Base-by-base conservation (phyloP, 2,329 filamentous ascomycete genomes). In the Colletotrichum spinosum region DNA sequence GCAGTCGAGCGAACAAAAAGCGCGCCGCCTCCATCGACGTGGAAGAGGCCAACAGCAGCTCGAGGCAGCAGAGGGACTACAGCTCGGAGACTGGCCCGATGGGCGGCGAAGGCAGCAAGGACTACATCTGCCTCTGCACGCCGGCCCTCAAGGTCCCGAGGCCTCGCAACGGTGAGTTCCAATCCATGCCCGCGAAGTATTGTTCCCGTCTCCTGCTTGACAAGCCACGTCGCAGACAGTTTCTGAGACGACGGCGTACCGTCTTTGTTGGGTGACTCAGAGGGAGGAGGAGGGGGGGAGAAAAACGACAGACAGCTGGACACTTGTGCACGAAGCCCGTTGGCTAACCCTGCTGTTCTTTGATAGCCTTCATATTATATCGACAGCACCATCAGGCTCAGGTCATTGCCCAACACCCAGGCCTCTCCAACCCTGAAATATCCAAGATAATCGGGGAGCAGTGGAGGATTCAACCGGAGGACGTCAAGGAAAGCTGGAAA, bases 361-460 rank as follows among this genome's bases (percentile, higher is more conserved):
- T 76, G 63, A 60, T 55, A 99, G 96, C 95, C 55, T 99, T 99
- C 81, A 99, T 99, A 70, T 85, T 99, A 72, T 99, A 97, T 81
- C 93, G 96, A 44, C 94, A 98, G 76, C 92, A 97, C 77, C 91
- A 96, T 73, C 95, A 98, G 78, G 89, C 92, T 15, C 84, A 88
- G 53, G 93, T 98, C 55, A 91, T 94, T 42, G 85, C 89, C 58
- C 86, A 92, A 71, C 88, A 97, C 73, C 95, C 94, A n/a, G 92
- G 93, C 49, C 87, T 97, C 69, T 90, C 94, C 50, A 98, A 98
- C 78, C 95, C 95, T 3, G 93, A 97, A 56, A 97, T 98, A 72
- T 97, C 95, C 69, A 97, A 97, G 79, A 97, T 98, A 72, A 97
- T 98, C 71, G 95, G 95, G 56, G 88, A 93, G 76, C 91, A 94